Conservation (phyloP, 495 filamentous ascomycete species). For the Endocarpon pusillum region DNA sequence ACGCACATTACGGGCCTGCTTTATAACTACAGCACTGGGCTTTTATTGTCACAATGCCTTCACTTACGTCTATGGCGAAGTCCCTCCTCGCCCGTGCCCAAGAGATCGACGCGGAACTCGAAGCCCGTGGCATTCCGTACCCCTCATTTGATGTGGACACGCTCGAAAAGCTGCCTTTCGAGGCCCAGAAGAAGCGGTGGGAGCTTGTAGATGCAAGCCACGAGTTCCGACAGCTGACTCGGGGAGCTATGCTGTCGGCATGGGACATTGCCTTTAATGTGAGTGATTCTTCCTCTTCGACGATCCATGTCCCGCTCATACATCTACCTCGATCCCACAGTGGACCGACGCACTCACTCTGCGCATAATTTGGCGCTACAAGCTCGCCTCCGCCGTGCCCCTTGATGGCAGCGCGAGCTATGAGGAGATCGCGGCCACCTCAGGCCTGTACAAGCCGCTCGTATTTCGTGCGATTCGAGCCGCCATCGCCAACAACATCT, state of each 20-base stretch:
- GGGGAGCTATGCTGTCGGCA: neutral
- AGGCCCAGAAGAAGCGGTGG: neutral
- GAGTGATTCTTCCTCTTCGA: neutral
- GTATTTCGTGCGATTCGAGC: neutral
- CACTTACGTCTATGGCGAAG: too few relatives aligned
- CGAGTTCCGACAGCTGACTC: neutral
- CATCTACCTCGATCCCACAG: neutral
- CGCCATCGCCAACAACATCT: constrained; percentile 1
- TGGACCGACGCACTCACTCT: neutral
- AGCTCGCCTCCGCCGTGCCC: neutral
- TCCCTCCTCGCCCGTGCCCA: too few relatives aligned
- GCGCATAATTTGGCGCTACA: neutral
- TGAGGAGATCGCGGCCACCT: neutral
- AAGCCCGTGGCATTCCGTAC: neutral
- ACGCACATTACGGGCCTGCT: too few relatives aligned
- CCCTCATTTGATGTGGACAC: neutral
- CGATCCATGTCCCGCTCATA: neutral
- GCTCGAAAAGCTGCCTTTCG: neutral
- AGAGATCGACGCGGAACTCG: too few relatives aligned
- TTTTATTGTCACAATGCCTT: too few relatives aligned
- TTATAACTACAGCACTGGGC: too few relatives aligned
- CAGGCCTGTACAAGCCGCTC: neutral
- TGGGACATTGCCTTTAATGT: neutral
- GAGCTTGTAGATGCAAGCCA: neutral
- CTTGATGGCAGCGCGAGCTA: neutral